Base-by-base conservation (phyloP, 148 eudicot species). In the Talinum fruticosum region DNA sequence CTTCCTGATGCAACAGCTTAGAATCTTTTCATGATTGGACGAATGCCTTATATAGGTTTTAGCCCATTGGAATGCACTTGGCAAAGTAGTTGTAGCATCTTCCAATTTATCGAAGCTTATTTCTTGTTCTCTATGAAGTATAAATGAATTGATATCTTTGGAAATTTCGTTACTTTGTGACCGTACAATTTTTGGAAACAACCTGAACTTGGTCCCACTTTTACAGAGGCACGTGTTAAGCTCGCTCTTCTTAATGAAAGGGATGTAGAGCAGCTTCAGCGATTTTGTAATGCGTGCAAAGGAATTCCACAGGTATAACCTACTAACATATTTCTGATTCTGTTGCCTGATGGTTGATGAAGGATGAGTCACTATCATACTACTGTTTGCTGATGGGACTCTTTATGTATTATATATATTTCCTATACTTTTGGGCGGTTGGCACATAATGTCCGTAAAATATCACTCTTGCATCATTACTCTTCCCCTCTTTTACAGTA, bases 271-370 rank as follows among this genome's bases (percentile, higher is more conserved):
- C 88, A 91, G 66, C 85, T 96, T 87, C 93, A 85, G 83, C 86
- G 85, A 45, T 91, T 96, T 75, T 89, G 95, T 77, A 86, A 84
- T 88, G 99, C 99, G n/a, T 96, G 99, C 85, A 93, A 93, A 84
- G 99, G 99, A 80, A 90, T 96, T 78, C 99, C 99, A 34, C 99
- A 96, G 97, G 99, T 93, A 88, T 26, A 19, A 49, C 34, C 73
- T 61, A 28, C 14, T 64, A 57, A 28, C 32, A 41, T 36, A 69
- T 47, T 8, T 68, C 23, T 38, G 29, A 35, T 44, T 16, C 38
- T 72, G 36, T 72, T 72, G n/a, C n/a, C n/a, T n/a, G n/a, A n/a
- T n/a, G n/a, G n/a, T n/a, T n/a, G n/a, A n/a, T n/a, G n/a, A n/a
- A n/a, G n/a, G n/a, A n/a, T n/a, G n/a, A n/a, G n/a, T n/a, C n/a